Conservation (phyloP, 192 early-diverging fungal species). For the Entrophospora sp. region DNA sequence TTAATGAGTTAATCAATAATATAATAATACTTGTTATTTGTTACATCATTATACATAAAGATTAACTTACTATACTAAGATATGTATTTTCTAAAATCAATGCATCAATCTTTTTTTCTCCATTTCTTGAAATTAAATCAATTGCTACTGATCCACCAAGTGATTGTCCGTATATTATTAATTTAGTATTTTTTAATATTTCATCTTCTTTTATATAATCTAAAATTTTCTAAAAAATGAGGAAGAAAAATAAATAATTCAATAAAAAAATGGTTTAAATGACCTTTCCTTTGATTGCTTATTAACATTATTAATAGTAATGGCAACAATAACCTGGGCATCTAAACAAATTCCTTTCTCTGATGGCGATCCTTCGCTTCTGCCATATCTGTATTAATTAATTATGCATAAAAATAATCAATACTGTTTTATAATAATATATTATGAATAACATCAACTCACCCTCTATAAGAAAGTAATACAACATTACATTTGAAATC, state of each 20-base stretch:
- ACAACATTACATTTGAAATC: slow-evolving; percentile 78
- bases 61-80: slow-evolving; percentile 56
- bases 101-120: slow-evolving; percentile 58
- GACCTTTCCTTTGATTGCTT: neutral
- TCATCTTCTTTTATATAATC: slow-evolving; percentile 76
- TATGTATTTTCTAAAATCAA: slow-evolving; percentile 94
- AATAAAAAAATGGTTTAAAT: neutral
- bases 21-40: too few species aligned
- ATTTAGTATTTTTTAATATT: slow-evolving; percentile 59
- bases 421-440: neutral
- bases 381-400: slow-evolving; percentile 57
- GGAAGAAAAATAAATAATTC: neutral
- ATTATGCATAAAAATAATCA: neutral
- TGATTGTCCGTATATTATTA: slow-evolving; percentile 90
- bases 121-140: slow-evolving; percentile 68
- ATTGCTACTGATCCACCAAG: slow-evolving; percentile 98
- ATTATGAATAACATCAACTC: slow-evolving; percentile 11
- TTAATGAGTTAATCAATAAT: too few species aligned
- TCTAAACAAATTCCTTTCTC: slow-evolving; percentile 89
- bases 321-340: slow-evolving; percentile 48
- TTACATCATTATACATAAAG: neutral
- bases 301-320: neutral
- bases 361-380: slow-evolving; percentile 73
- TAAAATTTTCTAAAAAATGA: slow-evolving; percentile 52
- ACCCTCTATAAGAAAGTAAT: slow-evolving; percentile 95